Evolutionary conservation across 208 protist species (phyloP).

Genomic region (Zelonia costaricensis): DNA sequence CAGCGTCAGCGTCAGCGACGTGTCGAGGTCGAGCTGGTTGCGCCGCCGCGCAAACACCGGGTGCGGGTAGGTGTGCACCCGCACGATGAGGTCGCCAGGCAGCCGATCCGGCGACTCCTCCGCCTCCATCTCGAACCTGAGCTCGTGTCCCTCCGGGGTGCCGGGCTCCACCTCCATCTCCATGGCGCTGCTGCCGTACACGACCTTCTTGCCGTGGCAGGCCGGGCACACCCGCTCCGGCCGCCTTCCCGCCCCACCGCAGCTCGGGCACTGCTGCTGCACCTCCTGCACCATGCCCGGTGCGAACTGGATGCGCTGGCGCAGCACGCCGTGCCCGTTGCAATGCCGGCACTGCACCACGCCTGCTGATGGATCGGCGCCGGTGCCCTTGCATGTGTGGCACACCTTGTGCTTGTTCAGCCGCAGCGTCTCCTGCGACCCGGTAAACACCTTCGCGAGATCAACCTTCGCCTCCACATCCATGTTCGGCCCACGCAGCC

Average conservation of each 20-base stretch:
- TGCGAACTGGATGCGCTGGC: slow-evolving; percentile 69
- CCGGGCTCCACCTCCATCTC: slow-evolving; percentile 76
- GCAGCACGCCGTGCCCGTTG: slow-evolving; percentile 57
- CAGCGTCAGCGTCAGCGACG: slow-evolving; percentile 75
- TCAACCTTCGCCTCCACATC: slow-evolving; percentile 71
- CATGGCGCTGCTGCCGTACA: slow-evolving; percentile 38
- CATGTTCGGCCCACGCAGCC: slow-evolving; percentile 78
- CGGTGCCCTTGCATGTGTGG: slow-evolving; percentile 64
- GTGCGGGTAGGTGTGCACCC: slow-evolving; percentile 55
- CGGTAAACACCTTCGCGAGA: slow-evolving; percentile 95
- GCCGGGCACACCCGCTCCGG: slow-evolving; percentile 67
- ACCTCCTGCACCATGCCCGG: slow-evolving; percentile 80
- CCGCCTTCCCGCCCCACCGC: slow-evolving; percentile 82
- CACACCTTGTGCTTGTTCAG: slow-evolving; percentile 91
- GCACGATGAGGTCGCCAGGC: slow-evolving; percentile 82
- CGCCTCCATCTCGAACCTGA: slow-evolving; percentile 88
- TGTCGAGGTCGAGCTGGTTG: slow-evolving; percentile 85
- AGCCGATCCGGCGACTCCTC: slow-evolving; percentile 77
- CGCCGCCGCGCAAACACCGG: slow-evolving; percentile 71
- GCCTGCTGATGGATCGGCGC: slow-evolving; percentile 25
- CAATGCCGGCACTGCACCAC: slow-evolving; percentile 58
- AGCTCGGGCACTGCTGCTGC: slow-evolving; percentile 80
- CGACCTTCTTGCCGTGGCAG: slow-evolving; percentile 79
- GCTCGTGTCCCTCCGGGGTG: slow-evolving; percentile 55
- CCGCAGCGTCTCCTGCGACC: slow-evolving; percentile 62